phyloP scores from a whole-genome alignment of 306 rosid genomes.

The Abrus precatorius region DNA sequence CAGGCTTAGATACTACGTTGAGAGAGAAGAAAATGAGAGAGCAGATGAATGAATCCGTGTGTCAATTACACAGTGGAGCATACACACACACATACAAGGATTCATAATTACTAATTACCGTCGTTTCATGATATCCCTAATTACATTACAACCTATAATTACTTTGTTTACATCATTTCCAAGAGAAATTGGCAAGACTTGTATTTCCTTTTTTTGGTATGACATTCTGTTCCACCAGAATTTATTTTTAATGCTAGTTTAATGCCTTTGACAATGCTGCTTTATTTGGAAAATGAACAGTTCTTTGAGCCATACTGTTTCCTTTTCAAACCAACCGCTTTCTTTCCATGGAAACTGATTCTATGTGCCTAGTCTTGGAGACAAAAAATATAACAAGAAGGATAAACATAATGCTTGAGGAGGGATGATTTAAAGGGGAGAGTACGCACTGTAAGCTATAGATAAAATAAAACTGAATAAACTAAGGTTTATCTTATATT shows the following conservation, averaged over 20 bases:
- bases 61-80: no score
- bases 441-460: not conserved
- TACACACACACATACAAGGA: no score
- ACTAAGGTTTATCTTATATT: not conserved
- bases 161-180: no score
- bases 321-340: conserved; percentile 1
- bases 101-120: no score
- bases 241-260: not conserved
- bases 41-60: no score
- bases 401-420: not conserved
- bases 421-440: not conserved
- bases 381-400: conserved; percentile 4
- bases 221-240: not conserved
- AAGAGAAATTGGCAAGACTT: not conserved
- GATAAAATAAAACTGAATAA: not conserved
- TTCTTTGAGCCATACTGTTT: conserved; percentile 17
- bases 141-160: no score
- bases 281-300: conserved; percentile 1
- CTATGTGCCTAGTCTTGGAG: conserved; percentile 13
- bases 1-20: no score
- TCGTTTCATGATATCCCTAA: no score
- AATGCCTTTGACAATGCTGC: not conserved
- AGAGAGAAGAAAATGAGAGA: no score
- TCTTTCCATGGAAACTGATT: conserved; percentile 23
- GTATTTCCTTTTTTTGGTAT: conserved; percentile 12